Base-by-base conservation (phyloP, 768 basidiomycete species). In the Trametes sanguinea region DNA sequence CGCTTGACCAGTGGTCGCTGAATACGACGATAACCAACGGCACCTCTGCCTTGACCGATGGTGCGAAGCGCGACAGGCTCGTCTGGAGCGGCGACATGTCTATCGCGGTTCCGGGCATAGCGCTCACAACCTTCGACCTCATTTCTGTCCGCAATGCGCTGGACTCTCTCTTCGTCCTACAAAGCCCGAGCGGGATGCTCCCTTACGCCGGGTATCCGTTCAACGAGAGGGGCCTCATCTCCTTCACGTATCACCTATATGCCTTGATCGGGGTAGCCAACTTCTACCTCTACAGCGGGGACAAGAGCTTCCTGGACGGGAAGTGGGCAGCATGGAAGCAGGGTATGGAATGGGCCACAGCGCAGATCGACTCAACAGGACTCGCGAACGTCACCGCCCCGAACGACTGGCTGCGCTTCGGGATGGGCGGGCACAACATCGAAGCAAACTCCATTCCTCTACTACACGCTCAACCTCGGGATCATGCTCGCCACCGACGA, bases 61-160 rank as follows among this genome's bases (percentile, higher is more conserved):
- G 63, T 37, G 63, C 63, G 37, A 64, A 64, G 44, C 42, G 63
- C 1, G 63, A 64, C 30, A 46, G 63, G 17, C 63, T 64, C 50
- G 63, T 64, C n/a, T 64, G 63, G 63, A 64, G 63, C 51, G 63
- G 63, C 37, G 63, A 64, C 54, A 64, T 64, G 63, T 32, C 63
- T 3, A 64, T 64, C 39, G 63, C 63, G 3, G 63, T 64, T 2
- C 63, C 63, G 3, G 63, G 63, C 44, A 64, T 64, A 43, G 63
- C 58, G 4, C 58, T 64, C 29, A 60, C 63, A 22, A 64, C 63
- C 0, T 51, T 37, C 43, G 63, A 64, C 54, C 52, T 60, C 54
- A 60, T 64, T 47, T 64, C 63, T 51, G 40, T 64, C 37, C 47
- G 59, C 42, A 60, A 60, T 35, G 32, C 63, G 16, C 58, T 64